Conservation (phyloP, 164 flowering plant genomes). For the Vitis amurensis region DNA sequence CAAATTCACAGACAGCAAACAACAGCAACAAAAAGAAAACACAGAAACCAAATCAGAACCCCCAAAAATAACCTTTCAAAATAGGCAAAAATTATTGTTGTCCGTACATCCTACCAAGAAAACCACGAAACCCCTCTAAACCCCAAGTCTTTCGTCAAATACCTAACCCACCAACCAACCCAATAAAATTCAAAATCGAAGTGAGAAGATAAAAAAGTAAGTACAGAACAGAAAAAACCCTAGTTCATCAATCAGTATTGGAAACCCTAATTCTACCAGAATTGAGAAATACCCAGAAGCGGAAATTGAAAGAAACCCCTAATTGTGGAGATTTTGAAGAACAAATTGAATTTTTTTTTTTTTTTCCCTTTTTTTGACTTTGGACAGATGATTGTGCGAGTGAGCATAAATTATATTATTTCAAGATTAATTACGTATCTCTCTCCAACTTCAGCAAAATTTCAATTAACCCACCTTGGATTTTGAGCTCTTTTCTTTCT, state of each 20-base stretch:
- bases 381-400: no score
- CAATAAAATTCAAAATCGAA: not conserved
- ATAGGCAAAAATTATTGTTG: not conserved
- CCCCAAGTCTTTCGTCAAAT: not conserved
- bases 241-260: not conserved
- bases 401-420: not conserved
- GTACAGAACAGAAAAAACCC: not conserved
- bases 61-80: not conserved
- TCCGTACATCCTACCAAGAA: not conserved
- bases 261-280: not conserved
- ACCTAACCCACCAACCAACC: conserved; percentile 2
- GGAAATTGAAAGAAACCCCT: conserved; percentile 15
- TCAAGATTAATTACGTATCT: not conserved
- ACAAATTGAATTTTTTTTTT: conserved; percentile 12
- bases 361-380: conserved; percentile 1
- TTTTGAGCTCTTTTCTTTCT: conserved; percentile 9
- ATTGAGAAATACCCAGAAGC: conserved; percentile 13
- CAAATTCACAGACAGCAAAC: not conserved
- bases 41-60: not conserved
- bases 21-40: not conserved
- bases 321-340: conserved; percentile 6
- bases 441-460: not conserved
- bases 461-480: conserved; percentile 22
- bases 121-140: not conserved
- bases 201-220: not conserved